Conservation (phyloP, 2,329 filamentous ascomycete species). For the Monilinia laxa region DNA sequence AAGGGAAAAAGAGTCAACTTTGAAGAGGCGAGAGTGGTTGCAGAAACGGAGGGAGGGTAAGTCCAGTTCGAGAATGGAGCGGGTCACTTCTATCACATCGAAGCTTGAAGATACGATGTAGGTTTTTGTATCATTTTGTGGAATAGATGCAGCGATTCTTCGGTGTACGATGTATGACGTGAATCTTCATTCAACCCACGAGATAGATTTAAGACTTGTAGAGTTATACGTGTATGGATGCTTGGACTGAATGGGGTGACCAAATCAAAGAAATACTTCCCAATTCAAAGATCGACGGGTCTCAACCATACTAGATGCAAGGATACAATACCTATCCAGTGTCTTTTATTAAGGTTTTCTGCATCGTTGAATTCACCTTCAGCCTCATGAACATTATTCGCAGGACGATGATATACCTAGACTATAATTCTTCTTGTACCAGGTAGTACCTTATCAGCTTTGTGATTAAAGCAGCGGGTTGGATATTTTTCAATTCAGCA, state of each 20-base stretch:
- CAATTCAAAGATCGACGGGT: no score
- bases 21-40: no score
- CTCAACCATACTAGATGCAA: no score
- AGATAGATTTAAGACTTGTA: not conserved
- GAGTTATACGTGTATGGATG: not conserved
- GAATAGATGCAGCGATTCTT: not conserved
- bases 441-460: no score
- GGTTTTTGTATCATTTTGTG: not conserved
- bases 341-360: no score
- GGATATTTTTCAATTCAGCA: not conserved
- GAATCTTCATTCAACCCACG: not conserved
- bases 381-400: no score
- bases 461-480: not conserved
- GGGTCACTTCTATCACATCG: not conserved
- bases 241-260: not conserved
- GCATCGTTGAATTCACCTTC: no score
- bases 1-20: no score
- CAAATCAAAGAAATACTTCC: not conserved
- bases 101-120: constrained; percentile 8
- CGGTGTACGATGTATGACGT: not conserved
- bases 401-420: no score
- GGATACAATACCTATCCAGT: no score
- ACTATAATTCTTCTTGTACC: no score
- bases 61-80: not conserved
- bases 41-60: not conserved